phyloP scores from a whole-genome alignment of 352 stramenopile genomes.

The Globisporangium cylindrosporum region DNA sequence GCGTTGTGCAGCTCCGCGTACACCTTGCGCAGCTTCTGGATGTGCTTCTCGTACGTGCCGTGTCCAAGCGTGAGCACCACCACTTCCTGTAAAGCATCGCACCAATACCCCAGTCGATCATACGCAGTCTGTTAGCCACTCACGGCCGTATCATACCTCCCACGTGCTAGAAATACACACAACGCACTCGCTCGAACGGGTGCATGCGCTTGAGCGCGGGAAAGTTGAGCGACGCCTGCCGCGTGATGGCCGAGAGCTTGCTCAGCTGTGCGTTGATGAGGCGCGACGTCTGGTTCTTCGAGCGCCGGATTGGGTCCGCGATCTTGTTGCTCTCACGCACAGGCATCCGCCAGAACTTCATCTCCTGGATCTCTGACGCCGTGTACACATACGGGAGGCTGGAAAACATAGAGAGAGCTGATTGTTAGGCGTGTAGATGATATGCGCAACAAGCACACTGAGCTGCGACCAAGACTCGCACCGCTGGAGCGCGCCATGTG shows the following conservation, averaged over 20 bases:
- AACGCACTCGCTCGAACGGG: slow-evolving; percentile 72
- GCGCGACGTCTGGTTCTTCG: slow-evolving; percentile 77
- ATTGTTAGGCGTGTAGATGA: background rate
- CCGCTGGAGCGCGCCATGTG: slow-evolving; percentile 71
- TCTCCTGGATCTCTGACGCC: slow-evolving; percentile 80
- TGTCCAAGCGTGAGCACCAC: slow-evolving; percentile 75
- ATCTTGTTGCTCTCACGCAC: slow-evolving; percentile 81
- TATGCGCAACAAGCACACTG: background rate
- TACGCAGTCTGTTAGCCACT: background rate
- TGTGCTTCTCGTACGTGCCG: slow-evolving; percentile 65
- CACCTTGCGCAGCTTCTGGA: slow-evolving; percentile 75
- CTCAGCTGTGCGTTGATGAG: slow-evolving; percentile 78
- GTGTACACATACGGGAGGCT: slow-evolving; percentile 82
- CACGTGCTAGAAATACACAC: background rate
- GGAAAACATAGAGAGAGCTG: no score
- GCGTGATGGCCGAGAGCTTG: slow-evolving; percentile 73
- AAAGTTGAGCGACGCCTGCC: slow-evolving; percentile 69
- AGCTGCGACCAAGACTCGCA: slow-evolving; percentile 15
- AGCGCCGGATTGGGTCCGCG: slow-evolving; percentile 70
- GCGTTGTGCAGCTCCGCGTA: slow-evolving; percentile 77
- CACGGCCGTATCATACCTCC: background rate
- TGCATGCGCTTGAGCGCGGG: slow-evolving; percentile 75
- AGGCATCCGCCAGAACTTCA: slow-evolving; percentile 79
- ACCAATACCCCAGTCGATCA: background rate
- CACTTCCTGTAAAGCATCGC: slow-evolving; percentile 48